Base-by-base conservation (phyloP, 257 asterid species). In the Anisodus acutangulus region DNA sequence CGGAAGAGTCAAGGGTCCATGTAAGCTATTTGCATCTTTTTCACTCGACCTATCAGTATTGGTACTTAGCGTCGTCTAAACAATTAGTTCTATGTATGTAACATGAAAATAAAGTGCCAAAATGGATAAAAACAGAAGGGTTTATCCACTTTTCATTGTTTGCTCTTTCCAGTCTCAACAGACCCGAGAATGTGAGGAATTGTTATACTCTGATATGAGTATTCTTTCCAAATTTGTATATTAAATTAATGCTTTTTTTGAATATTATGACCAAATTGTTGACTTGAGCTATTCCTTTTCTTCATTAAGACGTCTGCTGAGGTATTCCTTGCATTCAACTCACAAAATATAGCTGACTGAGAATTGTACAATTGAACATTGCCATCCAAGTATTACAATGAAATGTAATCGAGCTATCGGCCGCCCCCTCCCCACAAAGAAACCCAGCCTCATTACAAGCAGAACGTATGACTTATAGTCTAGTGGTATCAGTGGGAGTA, bases 1-100 rank as follows among this genome's bases (percentile, higher is more conserved):
- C 86, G 98, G 91, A 90, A 83, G 69, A 87, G 66, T 58, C 89
- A 59, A 90, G 91, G 92, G 11, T 60, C 74, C 70, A 72, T 83
- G 84, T 83, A 51, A 67, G 37, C 9, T 0, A n/a, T 55, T 80
- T 83, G 79, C 19, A 10, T 83, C 2, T 35, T 37, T 82, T 59
- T 26, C 80, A 41, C 51, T 26, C 13, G 31, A 69, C 13, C 3
- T 58, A 43, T 49, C 5, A 43, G 81, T 47, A 64, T 78, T 64
- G 78, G 17, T 63, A 43, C 71, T 43, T 31, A 2, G 2, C 39
- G 0, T 41, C 37, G 17, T 68, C 31, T 62, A 55, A 68, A 43
- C 63, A 5, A 57, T 31, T 55, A 22, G 1, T 53, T 80, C n/a
- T 5, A 7, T 45, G 19, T 19, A 11, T 58, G 84, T 45, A 59